Percentiles rank a stretch among this genome's conserved stretches.
Evolutionary conservation across 2,329 filamentous ascomycete genomes (phyloP).

Genomic region (Aspergillus proliferans): DNA sequence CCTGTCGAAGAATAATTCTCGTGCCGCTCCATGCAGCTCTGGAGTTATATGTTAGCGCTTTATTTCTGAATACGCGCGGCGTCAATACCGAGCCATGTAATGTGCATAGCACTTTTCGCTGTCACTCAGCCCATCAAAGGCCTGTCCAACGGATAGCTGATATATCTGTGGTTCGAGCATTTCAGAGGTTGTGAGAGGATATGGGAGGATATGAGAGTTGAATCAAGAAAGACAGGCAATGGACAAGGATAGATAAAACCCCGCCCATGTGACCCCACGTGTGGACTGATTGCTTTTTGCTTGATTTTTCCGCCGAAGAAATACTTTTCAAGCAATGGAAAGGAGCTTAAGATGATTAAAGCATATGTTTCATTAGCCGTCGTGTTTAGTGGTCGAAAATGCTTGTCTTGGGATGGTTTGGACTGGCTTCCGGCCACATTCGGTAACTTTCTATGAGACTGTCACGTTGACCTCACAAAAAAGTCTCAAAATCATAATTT

Average conservation of each 20-base stretch:
- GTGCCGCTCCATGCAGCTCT: slow-evolving; percentile 32
- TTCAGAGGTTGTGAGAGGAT: too few species aligned
- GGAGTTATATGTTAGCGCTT: not conserved
- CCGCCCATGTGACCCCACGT: not conserved
- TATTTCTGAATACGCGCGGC: not conserved
- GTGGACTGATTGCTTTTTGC: not conserved
- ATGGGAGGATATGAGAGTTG: too few species aligned
- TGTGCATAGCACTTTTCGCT: slow-evolving; percentile 18
- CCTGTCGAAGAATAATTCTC: slow-evolving; percentile 48
- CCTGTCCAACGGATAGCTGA: slow-evolving; percentile 8
- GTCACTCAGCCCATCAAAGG: slow-evolving; percentile 9
- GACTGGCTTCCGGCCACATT: too few species aligned
- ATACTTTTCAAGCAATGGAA: not conserved
- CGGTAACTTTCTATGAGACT: too few species aligned
- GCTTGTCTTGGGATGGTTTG: too few species aligned
- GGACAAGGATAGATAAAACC: too few species aligned
- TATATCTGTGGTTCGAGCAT: slow-evolving; percentile 4
- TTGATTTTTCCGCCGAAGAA: not conserved
- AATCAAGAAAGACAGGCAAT: too few species aligned
- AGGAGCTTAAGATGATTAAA: not conserved
- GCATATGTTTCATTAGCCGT: not conserved
- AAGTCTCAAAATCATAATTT: too few species aligned
- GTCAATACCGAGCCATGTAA: slow-evolving; percentile 14
- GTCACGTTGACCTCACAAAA: not conserved
- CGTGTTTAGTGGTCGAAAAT: too few species aligned